Evolutionary conservation across 164 flowering plant genomes (phyloP).

Genomic region (Annona cherimola): DNA sequence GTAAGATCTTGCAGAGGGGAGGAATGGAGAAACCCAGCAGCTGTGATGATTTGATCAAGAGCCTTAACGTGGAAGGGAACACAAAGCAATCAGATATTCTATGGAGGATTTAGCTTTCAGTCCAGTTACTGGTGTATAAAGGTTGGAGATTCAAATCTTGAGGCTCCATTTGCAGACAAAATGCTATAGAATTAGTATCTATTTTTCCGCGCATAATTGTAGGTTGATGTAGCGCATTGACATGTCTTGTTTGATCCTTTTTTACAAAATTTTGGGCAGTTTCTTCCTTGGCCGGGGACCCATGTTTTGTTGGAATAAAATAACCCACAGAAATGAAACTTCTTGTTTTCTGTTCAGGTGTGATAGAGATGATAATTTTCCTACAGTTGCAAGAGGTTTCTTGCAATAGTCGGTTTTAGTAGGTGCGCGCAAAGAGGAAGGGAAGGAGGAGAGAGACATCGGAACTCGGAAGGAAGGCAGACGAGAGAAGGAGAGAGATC

Average conservation of each 20-base stretch:
- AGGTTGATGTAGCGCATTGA: background rate
- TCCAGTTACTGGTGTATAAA: background rate
- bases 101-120: conserved; percentile 41
- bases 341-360: no score
- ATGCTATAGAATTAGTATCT: background rate
- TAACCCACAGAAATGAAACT: no score
- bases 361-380: no score
- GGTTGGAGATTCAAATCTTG: background rate
- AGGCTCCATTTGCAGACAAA: background rate
- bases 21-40: conserved; percentile 52
- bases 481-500: no score
- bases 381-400: no score
- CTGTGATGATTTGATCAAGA: conserved; percentile 60
- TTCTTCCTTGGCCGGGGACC: no score
- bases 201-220: background rate
- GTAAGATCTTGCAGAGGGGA: conserved; percentile 72
- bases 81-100: conserved; percentile 93
- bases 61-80: conserved; percentile 79
- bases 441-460: no score
- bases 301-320: no score
- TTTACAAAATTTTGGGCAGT: no score
- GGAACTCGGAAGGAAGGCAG: no score
- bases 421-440: no score
- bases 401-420: no score
- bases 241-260: background rate